phyloP scores from a whole-genome alignment of 2,329 filamentous ascomycete genomes.

The Graphiopsis chlorocephala region DNA sequence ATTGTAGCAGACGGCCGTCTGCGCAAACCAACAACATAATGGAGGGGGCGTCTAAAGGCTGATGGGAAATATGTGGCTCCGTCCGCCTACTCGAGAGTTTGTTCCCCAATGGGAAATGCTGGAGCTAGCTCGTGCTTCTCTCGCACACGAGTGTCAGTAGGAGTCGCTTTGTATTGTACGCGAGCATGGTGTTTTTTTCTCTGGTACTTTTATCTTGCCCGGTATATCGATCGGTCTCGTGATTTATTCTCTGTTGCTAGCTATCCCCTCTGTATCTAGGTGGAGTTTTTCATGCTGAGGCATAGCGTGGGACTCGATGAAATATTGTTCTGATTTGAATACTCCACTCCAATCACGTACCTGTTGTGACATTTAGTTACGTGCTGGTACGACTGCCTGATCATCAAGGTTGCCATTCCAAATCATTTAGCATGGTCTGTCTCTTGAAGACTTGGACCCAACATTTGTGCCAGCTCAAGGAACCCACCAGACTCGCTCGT shows the following conservation, averaged over 20 bases:
- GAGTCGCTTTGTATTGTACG: conserved; percentile 12
- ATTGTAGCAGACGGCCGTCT: not conserved
- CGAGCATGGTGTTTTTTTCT: conserved; percentile 11
- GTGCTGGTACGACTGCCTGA: not conserved
- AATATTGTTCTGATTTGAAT: not conserved
- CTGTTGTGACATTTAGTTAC: not conserved
- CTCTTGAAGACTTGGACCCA: not conserved
- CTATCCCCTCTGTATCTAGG: conserved; percentile 7
- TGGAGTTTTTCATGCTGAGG: not conserved
- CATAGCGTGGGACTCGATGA: conserved; percentile 6
- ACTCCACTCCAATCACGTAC: not conserved
- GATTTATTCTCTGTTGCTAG: conserved; percentile 1
- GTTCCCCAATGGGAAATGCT: not conserved
- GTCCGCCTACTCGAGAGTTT: not conserved
- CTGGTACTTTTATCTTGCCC: not conserved
- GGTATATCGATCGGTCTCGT: not conserved
- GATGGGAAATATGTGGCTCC: conserved; percentile 1
- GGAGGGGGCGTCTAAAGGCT: conserved; percentile 11
- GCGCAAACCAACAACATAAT: conserved; percentile 8
- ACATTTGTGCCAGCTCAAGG: conserved; percentile 2
- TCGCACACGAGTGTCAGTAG: conserved; percentile 10
- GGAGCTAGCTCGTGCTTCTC: conserved; percentile 6
- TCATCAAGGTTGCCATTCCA: not conserved
- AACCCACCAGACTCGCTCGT: conserved; percentile 3
- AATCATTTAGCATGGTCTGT: not conserved